Evolutionary conservation across 148 eudicot genomes (phyloP), one percentile per base, ranked within the genome.

Genomic region (Rhododendron molle): DNA sequence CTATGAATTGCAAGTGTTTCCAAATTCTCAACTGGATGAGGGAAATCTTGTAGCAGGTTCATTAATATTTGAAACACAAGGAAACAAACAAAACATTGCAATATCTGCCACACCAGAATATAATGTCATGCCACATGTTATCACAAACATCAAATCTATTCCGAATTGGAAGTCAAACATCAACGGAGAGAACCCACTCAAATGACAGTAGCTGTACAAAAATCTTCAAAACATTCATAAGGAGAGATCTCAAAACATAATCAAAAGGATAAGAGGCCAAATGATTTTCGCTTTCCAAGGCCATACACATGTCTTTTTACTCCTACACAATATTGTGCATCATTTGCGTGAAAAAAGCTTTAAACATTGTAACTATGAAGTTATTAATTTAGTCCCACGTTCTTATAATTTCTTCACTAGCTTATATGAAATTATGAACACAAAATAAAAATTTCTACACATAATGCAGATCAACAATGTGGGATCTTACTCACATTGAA

Each of bases 401-500:
- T 71, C 76, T 71, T 30, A 65, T 15, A 71, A 5, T 30, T 71
- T 71, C 20, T 71, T 32, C 76, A 32, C 76, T 40, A 71, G 76
- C 40, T 71, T 71, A 32, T 71, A 14, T 13, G 44, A 40, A 40
- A 40, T 40, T 40, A 40, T 40, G 76, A 71, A 32, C 38, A 71
- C 76, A 32, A 30, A 71, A 71, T 30, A 1, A 14, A 71, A 69
- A 18, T 4, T 71, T 71, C 40, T 13, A 60, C 0, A 81, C 14
- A 20, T 6, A 81, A 40, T 13, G 43, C 4, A 23, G 74, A 62
- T 16, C 46, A 34, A 54, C 56, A 34, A 71, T 38, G 73, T 58
- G 50, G 20, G 16, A 58, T 85, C 91, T 88, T 84, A 93, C 95
- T 93, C 78, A 97, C 99, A 97, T 97, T 88, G 99, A 94, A 82